Base-by-base conservation (phyloP, 2,329 filamentous ascomycete genomes). In the Colletotrichum sp. region DNA sequence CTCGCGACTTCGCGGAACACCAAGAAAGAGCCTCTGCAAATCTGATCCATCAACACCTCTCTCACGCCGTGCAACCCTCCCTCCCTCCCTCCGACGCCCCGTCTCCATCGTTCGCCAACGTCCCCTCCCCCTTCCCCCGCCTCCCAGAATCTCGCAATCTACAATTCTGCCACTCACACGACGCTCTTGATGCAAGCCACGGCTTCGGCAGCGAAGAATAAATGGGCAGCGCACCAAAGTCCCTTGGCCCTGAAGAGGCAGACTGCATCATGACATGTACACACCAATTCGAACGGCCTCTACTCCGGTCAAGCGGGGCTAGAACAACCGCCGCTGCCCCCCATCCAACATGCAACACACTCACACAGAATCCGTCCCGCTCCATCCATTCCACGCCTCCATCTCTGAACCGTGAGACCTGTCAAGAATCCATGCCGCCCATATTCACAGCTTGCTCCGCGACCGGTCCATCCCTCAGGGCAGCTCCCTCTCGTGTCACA, bases 241-340 rank as follows among this genome's bases (percentile, higher is more conserved):
- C 26, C 30, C 32, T 12, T 62, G 24, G 55, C 57, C 44, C 44
- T 13, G 44, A 6, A 48, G 1, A n/a, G 44, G 44, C 44, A 22
- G 57, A n/a, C 69, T 64, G 57, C 73, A 68, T 39, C 62, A 75
- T 72, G 69, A 75, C 73, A 72, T 65, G 69, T 64, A 64, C 55
- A 72, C 68, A 64, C 68, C 72, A 64, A 68, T 48, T 22, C 30
- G 59, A 22, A 6, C 57, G 39, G 39, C 26, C 32, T 64, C 34
- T 57, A 24, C 63, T 28, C 73, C 63, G 28, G 26, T 59, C 34
- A 64, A 68, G 69, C 64, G 69, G 73, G 69, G 64, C 63, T 75
- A 68, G 73, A 72, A 75, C 69, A 39, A 36, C 39, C 57, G 24
- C 26, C 73, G 30, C 22, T 15, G 13, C 16, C 32, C 28, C n/a